phyloP scores from a whole-genome alignment of 73 alveolate genomes.

The Loxodes magnus region DNA sequence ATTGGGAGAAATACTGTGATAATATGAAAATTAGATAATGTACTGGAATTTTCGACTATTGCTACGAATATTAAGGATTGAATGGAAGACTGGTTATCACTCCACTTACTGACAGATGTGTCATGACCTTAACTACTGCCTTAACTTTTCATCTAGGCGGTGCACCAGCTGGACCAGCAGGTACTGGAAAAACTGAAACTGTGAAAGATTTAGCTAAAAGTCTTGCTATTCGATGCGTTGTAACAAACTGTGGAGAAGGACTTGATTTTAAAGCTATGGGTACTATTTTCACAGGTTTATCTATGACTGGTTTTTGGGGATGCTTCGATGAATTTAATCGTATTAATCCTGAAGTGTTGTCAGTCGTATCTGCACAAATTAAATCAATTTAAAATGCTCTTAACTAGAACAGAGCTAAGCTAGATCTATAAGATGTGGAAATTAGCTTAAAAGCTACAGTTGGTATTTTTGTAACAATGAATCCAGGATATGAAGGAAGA shows the following conservation, averaged over 20 bases:
- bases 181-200: conserved; percentile 98
- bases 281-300: conserved; percentile 93
- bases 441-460: conserved; percentile 83
- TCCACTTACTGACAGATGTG: conserved; percentile 99
- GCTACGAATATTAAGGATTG: conserved; percentile 75
- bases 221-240: conserved; percentile 94
- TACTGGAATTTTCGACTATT: conserved; percentile 81
- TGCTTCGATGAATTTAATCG: conserved; percentile 99
- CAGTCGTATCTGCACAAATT: conserved; percentile 98
- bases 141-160: conserved; percentile 93
- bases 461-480: conserved; percentile 97
- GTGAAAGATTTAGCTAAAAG: conserved; percentile 97
- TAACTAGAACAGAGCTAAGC: conserved; percentile 62
- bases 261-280: conserved; percentile 98
- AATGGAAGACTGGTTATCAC: conserved; percentile 98
- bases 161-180: conserved; percentile 99
- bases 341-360: conserved; percentile 97
- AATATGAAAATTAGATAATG: conserved; percentile 91
- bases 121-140: conserved; percentile 98
- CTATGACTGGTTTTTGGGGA: conserved; percentile 99
- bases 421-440: conserved; percentile 89
- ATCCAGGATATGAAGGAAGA: conserved; percentile 99
- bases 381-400: conserved; percentile 90
- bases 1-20: conserved; percentile 94
- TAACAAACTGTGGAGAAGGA: conserved; percentile 97